These are phyloP conservation scores for Hortiboletus flavorubellus DNA, from an alignment of 768 basidiomycete genomes.

Conservation along the genomic window DNA sequence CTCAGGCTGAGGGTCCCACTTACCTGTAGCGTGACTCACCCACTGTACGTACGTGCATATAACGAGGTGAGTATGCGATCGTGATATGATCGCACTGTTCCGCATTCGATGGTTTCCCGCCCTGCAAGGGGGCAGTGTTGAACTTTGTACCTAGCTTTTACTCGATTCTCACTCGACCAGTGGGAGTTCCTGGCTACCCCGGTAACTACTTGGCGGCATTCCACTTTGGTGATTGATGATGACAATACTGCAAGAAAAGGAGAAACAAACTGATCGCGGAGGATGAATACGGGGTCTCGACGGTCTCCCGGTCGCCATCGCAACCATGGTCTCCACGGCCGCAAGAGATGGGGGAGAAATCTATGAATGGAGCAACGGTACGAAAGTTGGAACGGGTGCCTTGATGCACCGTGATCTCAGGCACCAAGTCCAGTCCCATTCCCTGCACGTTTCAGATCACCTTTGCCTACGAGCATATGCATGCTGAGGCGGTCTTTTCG, in stretches of 20 bases:
- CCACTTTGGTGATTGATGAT: neutral
- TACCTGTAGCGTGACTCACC: neutral
- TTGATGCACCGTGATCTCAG: neutral
- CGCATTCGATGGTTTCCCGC: conserved; percentile 2
- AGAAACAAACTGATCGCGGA: conserved; percentile 31
- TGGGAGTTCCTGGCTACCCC: conserved; percentile 1
- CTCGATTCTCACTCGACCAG: conserved; percentile 5
- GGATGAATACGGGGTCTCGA: conserved; percentile 25
- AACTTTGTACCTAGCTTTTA: conserved; percentile 21
- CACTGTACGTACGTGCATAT: conserved; percentile 12
- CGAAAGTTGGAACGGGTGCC: neutral
- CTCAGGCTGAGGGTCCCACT: neutral
- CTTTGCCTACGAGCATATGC: neutral
- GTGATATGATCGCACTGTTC: conserved; percentile 6
- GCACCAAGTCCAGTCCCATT: neutral
- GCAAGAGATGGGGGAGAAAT: neutral
- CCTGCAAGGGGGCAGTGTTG: neutral
- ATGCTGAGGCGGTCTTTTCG: neutral
- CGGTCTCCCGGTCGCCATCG: conserved; percentile 31
- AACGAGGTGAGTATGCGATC: conserved; percentile 3
- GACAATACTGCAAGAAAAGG: neutral
- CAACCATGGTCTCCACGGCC: conserved; percentile 13
- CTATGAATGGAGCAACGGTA: neutral
- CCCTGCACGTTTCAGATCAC: conserved; percentile 10
- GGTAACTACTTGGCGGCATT: conserved; percentile 3